A percentile compares a stretch with the other conserved stretches of the same genome.
These are phyloP conservation scores for Amphichorda felina DNA, from an alignment of 2,329 filamentous ascomycete genomes.

Conservation along the genomic window DNA sequence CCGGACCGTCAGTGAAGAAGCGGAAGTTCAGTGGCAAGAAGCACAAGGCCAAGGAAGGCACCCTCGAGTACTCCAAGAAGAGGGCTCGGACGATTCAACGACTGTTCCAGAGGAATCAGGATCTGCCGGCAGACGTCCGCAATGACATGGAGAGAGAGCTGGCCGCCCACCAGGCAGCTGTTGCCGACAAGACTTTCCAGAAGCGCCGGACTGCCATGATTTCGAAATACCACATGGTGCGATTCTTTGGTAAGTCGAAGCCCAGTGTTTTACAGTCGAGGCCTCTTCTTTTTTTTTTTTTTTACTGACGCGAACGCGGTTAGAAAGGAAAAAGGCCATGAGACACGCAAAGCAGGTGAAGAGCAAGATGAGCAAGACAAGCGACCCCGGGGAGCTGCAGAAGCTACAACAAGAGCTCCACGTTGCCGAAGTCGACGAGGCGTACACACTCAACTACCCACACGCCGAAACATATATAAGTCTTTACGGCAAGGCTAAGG, in stretches of 20 bases:
- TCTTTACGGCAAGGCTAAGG: slow-evolving; percentile 31
- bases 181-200: slow-evolving; percentile 45
- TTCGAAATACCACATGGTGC: slow-evolving; percentile 68
- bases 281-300: neutral
- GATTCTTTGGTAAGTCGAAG: slow-evolving; percentile 60
- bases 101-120: slow-evolving; percentile 45
- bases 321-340: slow-evolving; percentile 63
- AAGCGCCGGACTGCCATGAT: slow-evolving; percentile 60
- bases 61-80: slow-evolving; percentile 55
- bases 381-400: slow-evolving; percentile 37
- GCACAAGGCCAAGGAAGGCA: slow-evolving; percentile 31
- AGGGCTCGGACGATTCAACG: slow-evolving; percentile 59
- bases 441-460: slow-evolving; percentile 64
- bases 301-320: neutral
- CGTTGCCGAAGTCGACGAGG: slow-evolving; percentile 59
- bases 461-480: slow-evolving; percentile 60
- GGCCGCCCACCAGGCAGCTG: slow-evolving; percentile 50
- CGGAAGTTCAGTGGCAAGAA: slow-evolving; percentile 21
- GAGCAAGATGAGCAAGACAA: slow-evolving; percentile 40
- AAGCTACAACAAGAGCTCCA: slow-evolving; percentile 47
- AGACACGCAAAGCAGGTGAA: slow-evolving; percentile 53
- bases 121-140: slow-evolving; percentile 56
- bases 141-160: slow-evolving; percentile 63
- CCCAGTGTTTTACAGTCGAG: neutral
- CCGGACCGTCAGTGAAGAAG: slow-evolving; percentile 14